Percentiles rank a stretch among this genome's conserved stretches.
These are phyloP conservation scores for Globisporangium recalcitrans DNA, from an alignment of 352 stramenopile species.

Conservation along the genomic window DNA sequence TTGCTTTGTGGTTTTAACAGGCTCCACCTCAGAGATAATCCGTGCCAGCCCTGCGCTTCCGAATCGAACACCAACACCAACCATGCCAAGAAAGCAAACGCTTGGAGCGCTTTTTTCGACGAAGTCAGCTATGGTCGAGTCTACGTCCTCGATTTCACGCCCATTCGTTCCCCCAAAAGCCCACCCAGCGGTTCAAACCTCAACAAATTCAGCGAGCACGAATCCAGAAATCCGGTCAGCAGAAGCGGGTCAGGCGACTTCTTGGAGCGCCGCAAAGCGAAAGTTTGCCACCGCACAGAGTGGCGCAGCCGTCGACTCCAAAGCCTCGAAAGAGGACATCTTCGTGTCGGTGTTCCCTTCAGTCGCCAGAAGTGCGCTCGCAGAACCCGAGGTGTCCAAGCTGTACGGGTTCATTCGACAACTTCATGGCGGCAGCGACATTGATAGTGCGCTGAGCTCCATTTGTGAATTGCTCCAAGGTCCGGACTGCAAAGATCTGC, in stretches of 20 bases:
- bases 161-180: conserved; percentile 44
- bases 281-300: conserved; percentile 19
- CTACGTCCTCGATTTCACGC: conserved; percentile 61
- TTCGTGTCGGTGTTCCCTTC: conserved; percentile 37
- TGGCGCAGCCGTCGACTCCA: neutral
- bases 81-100: conserved; percentile 35
- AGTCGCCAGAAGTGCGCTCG: conserved; percentile 50
- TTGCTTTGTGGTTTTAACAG: neutral
- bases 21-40: neutral
- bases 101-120: conserved; percentile 53
- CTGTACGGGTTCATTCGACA: conserved; percentile 61
- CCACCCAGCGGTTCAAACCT: neutral
- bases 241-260: conserved; percentile 16
- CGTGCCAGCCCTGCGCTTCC: neutral
- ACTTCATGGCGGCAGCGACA: conserved; percentile 34
- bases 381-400: conserved; percentile 35
- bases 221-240: neutral
- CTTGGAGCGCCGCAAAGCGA: conserved; percentile 31
- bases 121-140: conserved; percentile 53
- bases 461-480: conserved; percentile 50
- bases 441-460: conserved; percentile 32
- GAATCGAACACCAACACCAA: neutral
- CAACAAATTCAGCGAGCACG: neutral
- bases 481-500: conserved; percentile 41
- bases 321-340: conserved; percentile 17